Evolutionary conservation across 768 basidiomycete genomes (phyloP).

Genomic region (Suillus plorans): DNA sequence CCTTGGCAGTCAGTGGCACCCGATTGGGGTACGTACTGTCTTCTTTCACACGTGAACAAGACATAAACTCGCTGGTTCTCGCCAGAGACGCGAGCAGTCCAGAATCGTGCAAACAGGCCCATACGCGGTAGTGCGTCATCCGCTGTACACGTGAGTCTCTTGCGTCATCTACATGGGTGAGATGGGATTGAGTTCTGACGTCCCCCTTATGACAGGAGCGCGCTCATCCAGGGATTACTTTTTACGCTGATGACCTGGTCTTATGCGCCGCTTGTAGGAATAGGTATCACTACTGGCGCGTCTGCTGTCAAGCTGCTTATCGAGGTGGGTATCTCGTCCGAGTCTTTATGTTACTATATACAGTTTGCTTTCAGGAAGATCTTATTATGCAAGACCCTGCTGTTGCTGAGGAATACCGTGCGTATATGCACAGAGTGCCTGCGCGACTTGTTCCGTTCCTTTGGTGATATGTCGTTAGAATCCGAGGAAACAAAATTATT

Average conservation of each 20-base stretch:
- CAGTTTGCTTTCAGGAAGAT: slow-evolving; percentile 21
- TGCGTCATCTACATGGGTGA: not conserved
- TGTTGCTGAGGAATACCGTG: slow-evolving; percentile 25
- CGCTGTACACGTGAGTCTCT: slow-evolving; percentile 31
- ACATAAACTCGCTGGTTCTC: slow-evolving; percentile 1
- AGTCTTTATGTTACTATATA: not conserved
- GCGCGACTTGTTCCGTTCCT: slow-evolving; percentile 31
- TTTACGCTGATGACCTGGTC: slow-evolving; percentile 25
- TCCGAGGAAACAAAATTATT: too few relatives aligned
- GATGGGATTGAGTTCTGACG: not conserved
- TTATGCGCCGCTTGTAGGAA: slow-evolving; percentile 31
- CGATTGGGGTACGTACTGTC: slow-evolving; percentile 29
- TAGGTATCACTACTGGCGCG: slow-evolving; percentile 20
- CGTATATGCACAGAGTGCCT: slow-evolving; percentile 30
- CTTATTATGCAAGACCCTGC: slow-evolving; percentile 27
- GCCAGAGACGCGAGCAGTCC: slow-evolving; percentile 29
- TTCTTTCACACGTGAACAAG: not conserved
- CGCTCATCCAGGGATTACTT: not conserved
- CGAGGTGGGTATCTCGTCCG: slow-evolving; percentile 25
- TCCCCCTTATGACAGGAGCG: not conserved
- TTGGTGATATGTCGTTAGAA: slow-evolving; percentile 30
- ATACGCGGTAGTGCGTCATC: slow-evolving; percentile 38
- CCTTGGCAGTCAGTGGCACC: slow-evolving; percentile 31
- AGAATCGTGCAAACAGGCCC: slow-evolving; percentile 31
- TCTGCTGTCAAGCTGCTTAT: slow-evolving; percentile 34